Conservation (phyloP, 345 rosid genomes). For the Adansonia digitata region DNA sequence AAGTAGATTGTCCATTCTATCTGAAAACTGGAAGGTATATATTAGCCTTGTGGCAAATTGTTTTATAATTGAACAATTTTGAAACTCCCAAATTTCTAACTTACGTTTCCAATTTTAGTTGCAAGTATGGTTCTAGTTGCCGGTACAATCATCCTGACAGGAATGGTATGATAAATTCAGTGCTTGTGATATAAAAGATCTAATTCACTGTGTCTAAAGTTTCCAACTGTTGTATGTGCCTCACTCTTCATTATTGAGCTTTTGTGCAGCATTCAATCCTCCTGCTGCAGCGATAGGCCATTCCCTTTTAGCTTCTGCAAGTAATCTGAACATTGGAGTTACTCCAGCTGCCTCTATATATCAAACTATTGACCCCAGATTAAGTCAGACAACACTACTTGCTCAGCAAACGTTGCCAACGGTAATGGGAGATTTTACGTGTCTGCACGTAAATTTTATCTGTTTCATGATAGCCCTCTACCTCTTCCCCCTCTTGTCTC, state of each 20-base stretch:
- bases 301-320: constrained; percentile 40
- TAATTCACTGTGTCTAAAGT: not conserved
- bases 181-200: not conserved
- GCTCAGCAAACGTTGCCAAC: constrained; percentile 4
- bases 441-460: not conserved
- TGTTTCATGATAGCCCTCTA: not conserved
- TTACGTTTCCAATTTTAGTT: constrained; percentile 40
- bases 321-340: constrained; percentile 46
- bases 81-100: not conserved
- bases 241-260: constrained; percentile 5
- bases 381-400: constrained; percentile 34
- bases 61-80: not conserved
- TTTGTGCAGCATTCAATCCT: constrained; percentile 60
- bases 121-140: constrained; percentile 91
- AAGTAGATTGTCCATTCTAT: constrained; percentile 91
- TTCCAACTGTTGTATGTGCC: constrained; percentile 4
- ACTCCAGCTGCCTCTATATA: constrained; percentile 59
- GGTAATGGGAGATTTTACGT: constrained; percentile 16
- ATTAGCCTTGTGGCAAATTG: not conserved
- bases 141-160: constrained; percentile 97
- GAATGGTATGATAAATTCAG: constrained; percentile 43
- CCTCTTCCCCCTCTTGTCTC: not conserved
- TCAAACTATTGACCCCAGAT: constrained; percentile 50
- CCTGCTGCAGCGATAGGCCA: constrained; percentile 54
- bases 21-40: constrained; percentile 89